These are phyloP conservation scores for Uronychia setigera DNA, from an alignment of 73 alveolate species.

Conservation along the genomic window DNA sequence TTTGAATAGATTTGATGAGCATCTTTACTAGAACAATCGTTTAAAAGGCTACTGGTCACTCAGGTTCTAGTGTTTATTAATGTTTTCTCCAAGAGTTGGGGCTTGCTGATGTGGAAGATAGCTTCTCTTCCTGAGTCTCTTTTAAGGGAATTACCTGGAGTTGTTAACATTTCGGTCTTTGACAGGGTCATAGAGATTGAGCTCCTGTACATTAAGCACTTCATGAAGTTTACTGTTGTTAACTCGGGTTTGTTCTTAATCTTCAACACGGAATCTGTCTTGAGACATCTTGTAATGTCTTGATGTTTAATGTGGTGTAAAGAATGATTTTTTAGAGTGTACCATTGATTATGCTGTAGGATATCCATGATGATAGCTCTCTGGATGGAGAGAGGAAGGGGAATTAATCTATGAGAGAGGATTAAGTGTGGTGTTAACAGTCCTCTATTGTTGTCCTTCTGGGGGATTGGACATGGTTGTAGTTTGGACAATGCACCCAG, in stretches of 20 bases:
- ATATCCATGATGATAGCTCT: no score
- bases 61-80: no score
- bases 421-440: no score
- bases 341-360: neutral
- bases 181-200: no score
- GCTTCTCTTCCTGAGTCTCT: neutral
- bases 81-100: no score
- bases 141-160: neutral
- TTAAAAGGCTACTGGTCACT: no score
- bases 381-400: neutral
- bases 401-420: no score
- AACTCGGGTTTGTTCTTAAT: neutral
- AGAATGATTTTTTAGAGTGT: neutral
- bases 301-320: neutral
- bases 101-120: neutral
- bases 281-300: neutral
- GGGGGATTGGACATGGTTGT: no score
- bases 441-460: no score
- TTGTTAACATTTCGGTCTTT: neutral
- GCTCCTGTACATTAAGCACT: neutral
- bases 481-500: no score
- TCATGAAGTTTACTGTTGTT: neutral
- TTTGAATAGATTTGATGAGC: neutral
- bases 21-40: neutral
- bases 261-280: neutral